phyloP scores from a whole-genome alignment of 768 basidiomycete species.

The Panaeolus cyanescens region DNA sequence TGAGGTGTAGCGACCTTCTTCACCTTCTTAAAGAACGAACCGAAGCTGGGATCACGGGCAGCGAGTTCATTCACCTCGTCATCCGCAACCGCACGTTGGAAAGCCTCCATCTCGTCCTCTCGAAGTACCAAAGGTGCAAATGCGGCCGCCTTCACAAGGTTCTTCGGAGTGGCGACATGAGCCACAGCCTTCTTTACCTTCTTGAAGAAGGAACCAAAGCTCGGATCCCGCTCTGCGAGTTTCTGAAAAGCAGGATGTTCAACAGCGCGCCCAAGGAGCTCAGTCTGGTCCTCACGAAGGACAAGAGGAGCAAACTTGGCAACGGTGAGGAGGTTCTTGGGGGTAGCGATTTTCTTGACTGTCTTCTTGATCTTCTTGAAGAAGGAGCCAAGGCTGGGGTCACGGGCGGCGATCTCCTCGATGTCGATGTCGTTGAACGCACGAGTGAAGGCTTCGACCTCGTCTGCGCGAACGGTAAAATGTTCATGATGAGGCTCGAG shows the following conservation, averaged over 20 bases:
- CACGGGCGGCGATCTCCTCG: constrained; percentile 5
- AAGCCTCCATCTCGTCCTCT: not conserved
- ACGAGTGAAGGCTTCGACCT: constrained; percentile 7
- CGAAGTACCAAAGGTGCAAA: not conserved
- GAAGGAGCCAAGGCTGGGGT: constrained; percentile 8
- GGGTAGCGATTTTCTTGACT: constrained; percentile 5
- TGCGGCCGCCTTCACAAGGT: not conserved
- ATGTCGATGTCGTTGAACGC: constrained; percentile 9
- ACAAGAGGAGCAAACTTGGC: not conserved
- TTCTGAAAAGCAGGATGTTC: constrained; percentile 8
- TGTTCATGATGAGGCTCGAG: not conserved
- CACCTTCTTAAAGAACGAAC: constrained; percentile 6
- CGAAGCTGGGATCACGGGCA: constrained; percentile 7
- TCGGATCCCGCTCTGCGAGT: constrained; percentile 14
- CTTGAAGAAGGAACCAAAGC: constrained; percentile 12
- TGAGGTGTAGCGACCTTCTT: constrained; percentile 9
- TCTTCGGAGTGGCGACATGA: not conserved
- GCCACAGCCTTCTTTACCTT: constrained; percentile 9
- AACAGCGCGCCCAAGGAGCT: constrained; percentile 2
- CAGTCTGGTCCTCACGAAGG: constrained; percentile 4
- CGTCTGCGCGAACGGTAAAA: constrained; percentile 5
- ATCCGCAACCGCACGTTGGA: not conserved
- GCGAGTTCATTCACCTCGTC: constrained; percentile 6
- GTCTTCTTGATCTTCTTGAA: constrained; percentile 13
- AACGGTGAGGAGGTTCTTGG: not conserved